Evolutionary conservation across 164 flowering plant species (phyloP), one percentile per base, ranked within the genome.

Genomic region (Aristolochia contorta): DNA sequence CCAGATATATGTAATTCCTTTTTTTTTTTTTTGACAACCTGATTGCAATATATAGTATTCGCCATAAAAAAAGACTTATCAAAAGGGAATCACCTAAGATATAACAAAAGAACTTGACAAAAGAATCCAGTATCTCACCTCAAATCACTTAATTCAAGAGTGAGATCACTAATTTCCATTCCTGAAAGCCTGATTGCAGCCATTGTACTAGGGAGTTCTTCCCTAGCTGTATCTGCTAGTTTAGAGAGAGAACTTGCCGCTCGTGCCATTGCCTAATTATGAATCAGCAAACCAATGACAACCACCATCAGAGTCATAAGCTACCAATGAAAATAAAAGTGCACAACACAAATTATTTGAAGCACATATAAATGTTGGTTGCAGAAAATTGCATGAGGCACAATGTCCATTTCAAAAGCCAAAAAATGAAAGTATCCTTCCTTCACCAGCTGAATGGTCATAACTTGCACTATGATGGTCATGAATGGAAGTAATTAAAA

Each of bases 161-260:
- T 91, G 63, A 91, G 94, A 74, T 91, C 97, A 70, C 97, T 86
- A 60, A 88, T 84, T 68, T 91, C 97, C 96, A 91, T 88, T 63
- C 94, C 87, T 18, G 97, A 86, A 37, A 88, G 84, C 80, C 96
- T 82, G 63, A 88, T 72, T 19, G 97, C 97, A 65, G 96, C 85
- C 97, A 91, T 88, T 54, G 97, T 91, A 63, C 90, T 79, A 8
- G 97, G 96, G 24, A 91, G 87, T 75, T 91, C 97, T 66, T 88
- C 89, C 10, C 84, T 77, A 55, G 91, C 91, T 65, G 89, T 81
- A 75, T 92, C 98, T 58, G 96, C 91, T 64, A 92, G 74, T 81
- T 84, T 92, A 54, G 94, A 64, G 60, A 92, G 81, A 65, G 98
- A 87, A 37, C 71, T 79, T 64, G 98, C 98, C 51, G 95, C 93